A percentile compares a stretch with the other conserved stretches of the same genome.
phyloP scores from a whole-genome alignment of 169 alveolate species.

The Blepharisma undulans region DNA sequence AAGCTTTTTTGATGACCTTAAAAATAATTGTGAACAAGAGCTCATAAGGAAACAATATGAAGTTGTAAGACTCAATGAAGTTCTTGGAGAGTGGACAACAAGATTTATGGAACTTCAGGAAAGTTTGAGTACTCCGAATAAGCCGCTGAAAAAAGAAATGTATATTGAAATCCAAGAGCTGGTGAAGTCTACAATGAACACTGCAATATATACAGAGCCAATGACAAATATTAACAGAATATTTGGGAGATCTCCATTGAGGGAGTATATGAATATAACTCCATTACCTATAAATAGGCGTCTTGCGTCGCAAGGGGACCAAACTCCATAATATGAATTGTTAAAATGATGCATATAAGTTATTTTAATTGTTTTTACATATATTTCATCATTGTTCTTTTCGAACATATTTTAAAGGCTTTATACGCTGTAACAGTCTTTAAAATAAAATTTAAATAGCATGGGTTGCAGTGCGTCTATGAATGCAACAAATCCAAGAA shows the following conservation, averaged over 20 bases:
- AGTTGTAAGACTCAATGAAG: not conserved
- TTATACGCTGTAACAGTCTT: not conserved
- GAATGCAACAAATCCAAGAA: not conserved
- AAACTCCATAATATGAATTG: not conserved
- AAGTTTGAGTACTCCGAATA: not conserved
- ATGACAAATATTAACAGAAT: not conserved
- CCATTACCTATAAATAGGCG: not conserved
- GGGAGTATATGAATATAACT: not conserved
- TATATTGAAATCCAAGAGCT: slow-evolving; percentile 5
- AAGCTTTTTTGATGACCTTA: not conserved
- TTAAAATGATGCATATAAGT: too few species aligned
- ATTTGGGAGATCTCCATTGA: not conserved
- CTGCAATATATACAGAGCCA: not conserved
- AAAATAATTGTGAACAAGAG: slow-evolving; percentile 9
- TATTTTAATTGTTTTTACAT: not conserved
- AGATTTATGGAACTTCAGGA: slow-evolving; percentile 31
- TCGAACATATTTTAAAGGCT: not conserved
- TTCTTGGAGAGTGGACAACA: slow-evolving; percentile 10
- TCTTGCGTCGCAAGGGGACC: not conserved
- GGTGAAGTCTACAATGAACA: not conserved
- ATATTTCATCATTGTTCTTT: too few species aligned
- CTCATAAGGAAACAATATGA: slow-evolving; percentile 19
- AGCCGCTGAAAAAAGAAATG: not conserved
- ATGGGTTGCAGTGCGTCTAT: not conserved
- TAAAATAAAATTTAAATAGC: not conserved